Conservation (phyloP, 2,329 filamentous ascomycete genomes). For the Penicillium rolfsii region DNA sequence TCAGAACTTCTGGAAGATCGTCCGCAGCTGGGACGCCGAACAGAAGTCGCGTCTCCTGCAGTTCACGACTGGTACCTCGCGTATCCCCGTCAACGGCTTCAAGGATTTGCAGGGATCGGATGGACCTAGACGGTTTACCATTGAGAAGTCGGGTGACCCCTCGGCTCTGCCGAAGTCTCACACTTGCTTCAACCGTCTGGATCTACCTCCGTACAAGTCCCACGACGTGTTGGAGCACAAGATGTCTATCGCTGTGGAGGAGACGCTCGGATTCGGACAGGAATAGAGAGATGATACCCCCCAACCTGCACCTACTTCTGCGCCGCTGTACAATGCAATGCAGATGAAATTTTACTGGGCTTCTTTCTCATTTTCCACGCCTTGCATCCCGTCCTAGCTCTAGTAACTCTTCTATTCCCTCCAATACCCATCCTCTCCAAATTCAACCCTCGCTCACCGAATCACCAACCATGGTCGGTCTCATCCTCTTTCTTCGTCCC, state of each 20-base stretch:
- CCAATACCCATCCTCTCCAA: background rate
- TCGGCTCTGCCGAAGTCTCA: conserved; percentile 93
- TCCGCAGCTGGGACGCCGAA: conserved; percentile 95
- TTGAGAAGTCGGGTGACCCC: conserved; percentile 94
- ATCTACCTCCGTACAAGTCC: conserved; percentile 89
- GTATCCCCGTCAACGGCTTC: conserved; percentile 98
- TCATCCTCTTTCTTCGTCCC: background rate
- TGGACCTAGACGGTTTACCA: conserved; percentile 91
- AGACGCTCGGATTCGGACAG: conserved; percentile 98
- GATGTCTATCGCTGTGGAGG: conserved; percentile 94
- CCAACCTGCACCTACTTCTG: conserved; percentile 1
- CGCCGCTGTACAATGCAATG: conserved; percentile 1
- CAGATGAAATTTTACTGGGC: background rate
- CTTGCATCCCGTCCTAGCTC: conserved; percentile 1
- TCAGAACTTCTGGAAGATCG: conserved; percentile 96
- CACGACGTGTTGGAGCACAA: conserved; percentile 85
- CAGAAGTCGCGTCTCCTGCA: conserved; percentile 96
- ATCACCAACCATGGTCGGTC: too few species aligned
- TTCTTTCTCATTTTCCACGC: background rate
- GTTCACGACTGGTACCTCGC: conserved; percentile 95
- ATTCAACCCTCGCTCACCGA: background rate
- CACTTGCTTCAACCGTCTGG: conserved; percentile 97
- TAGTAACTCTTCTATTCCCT: background rate
- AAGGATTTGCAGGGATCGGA: conserved; percentile 98
- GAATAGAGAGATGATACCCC: conserved; percentile 62